Percentiles rank a stretch among this genome's conserved stretches.
Conservation (phyloP, 2,329 filamentous ascomycete genomes). For the Cryoendolithus antarcticus region DNA sequence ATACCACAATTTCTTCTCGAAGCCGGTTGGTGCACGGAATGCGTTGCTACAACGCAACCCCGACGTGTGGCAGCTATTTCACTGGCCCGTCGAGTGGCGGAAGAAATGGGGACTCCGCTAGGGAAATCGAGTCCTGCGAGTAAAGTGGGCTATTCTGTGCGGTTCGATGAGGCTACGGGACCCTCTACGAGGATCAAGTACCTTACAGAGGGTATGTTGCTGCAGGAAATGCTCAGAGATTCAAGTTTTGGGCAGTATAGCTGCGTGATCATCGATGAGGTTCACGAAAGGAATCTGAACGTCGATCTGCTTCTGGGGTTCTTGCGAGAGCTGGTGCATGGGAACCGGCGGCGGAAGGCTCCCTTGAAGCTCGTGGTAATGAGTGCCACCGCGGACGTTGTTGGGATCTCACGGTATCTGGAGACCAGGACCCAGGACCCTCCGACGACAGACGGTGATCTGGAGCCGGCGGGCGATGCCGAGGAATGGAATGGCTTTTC, state of each 20-base stretch:
- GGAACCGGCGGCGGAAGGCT: slow-evolving; percentile 50
- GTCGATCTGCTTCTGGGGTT: slow-evolving; percentile 88
- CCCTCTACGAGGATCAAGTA: slow-evolving; percentile 80
- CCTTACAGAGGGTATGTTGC: slow-evolving; percentile 87
- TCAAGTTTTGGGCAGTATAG: slow-evolving; percentile 74
- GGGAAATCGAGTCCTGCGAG: slow-evolving; percentile 46
- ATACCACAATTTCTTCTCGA: slow-evolving; percentile 77
- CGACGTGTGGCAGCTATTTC: slow-evolving; percentile 88
- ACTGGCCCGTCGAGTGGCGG: slow-evolving; percentile 73
- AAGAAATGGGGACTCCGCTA: slow-evolving; percentile 60
- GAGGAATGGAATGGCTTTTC: not conserved
- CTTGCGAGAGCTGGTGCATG: slow-evolving; percentile 57
- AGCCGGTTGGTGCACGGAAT: slow-evolving; percentile 72
- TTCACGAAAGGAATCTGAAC: slow-evolving; percentile 90
- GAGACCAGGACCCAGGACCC: slow-evolving; percentile 8
- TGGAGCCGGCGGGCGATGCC: not conserved
- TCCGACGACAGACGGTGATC: slow-evolving; percentile 16
- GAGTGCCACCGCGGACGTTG: slow-evolving; percentile 90
- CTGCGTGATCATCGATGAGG: slow-evolving; percentile 85
- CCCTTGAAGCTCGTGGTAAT: slow-evolving; percentile 86
- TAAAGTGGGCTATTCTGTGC: slow-evolving; percentile 81
- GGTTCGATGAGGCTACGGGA: slow-evolving; percentile 82
- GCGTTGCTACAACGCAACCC: slow-evolving; percentile 89
- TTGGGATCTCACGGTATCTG: slow-evolving; percentile 68
- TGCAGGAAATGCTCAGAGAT: slow-evolving; percentile 86